These are phyloP conservation scores for Teunomyces gatunensis DNA, from an alignment of 805 yeast genomes.

Conservation along the genomic window DNA sequence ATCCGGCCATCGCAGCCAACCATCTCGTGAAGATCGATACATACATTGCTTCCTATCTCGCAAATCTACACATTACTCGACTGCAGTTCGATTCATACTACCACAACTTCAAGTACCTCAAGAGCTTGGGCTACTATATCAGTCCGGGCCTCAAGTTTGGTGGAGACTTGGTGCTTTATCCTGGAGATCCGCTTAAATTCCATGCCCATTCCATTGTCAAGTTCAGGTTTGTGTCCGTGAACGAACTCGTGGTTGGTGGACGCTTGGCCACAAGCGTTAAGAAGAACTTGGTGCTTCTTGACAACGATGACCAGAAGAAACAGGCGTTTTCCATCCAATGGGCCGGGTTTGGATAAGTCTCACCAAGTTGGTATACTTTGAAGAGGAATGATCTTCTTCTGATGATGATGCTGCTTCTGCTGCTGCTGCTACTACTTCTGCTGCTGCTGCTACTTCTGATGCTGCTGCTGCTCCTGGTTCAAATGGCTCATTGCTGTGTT, in stretches of 20 bases:
- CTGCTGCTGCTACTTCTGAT: no score
- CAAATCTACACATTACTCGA: neutral
- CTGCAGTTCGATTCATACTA: constrained; percentile 6
- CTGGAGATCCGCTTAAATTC: constrained; percentile 89
- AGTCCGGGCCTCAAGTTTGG: constrained; percentile 93
- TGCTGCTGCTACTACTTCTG: no score
- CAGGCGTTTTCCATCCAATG: constrained; percentile 79
- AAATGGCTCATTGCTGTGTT: neutral
- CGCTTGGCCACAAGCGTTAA: constrained; percentile 90
- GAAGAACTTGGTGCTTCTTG: constrained; percentile 69
- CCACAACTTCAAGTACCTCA: constrained; percentile 37
- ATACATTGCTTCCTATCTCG: constrained; percentile 9
- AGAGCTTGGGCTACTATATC: constrained; percentile 47
- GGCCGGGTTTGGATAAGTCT: constrained; percentile 85
- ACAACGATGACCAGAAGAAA: constrained; percentile 25
- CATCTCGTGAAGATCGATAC: neutral
- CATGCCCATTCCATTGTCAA: constrained; percentile 83
- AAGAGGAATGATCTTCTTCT: neutral
- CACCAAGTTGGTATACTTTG: neutral
- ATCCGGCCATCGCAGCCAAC: neutral
- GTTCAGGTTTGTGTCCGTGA: constrained; percentile 52
- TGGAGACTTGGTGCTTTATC: constrained; percentile 83
- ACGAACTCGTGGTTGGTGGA: constrained; percentile 76
- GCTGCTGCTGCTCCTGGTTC: no score
- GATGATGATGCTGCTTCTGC: no score